phyloP scores from a whole-genome alignment of 225 moss, liverwort and hornwort species.

The Straminergon stramineum region DNA sequence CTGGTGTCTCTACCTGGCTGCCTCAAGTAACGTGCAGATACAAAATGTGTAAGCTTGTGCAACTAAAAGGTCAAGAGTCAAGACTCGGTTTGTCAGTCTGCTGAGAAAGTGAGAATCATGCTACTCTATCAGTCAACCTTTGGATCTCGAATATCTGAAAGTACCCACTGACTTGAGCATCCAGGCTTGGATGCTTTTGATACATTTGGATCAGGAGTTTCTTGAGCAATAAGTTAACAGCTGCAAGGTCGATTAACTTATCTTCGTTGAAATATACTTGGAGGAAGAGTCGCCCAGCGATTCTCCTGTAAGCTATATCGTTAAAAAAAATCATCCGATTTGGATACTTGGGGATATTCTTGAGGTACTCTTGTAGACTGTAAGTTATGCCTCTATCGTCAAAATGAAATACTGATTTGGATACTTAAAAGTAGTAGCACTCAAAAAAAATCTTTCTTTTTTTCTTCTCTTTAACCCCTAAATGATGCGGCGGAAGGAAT shows the following conservation, averaged over 20 bases:
- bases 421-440: not conserved
- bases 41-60: not conserved
- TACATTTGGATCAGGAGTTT: not conserved
- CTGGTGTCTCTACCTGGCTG: not conserved
- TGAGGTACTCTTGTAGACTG: not conserved
- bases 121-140: not conserved
- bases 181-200: not conserved
- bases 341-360: not conserved
- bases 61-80: not conserved
- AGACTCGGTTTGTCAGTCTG: not conserved
- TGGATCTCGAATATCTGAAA: not conserved
- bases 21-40: not conserved
- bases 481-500: too few relatives aligned
- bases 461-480: not conserved
- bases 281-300: not conserved
- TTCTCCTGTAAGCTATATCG: too few relatives aligned
- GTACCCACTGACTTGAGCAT: not conserved
- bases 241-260: not conserved
- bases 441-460: too few relatives aligned
- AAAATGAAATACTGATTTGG: too few relatives aligned
- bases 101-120: not conserved
- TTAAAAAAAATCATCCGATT: too few relatives aligned
- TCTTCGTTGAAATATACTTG: not conserved
- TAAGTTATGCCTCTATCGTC: not conserved
- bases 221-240: not conserved